Percentiles rank a stretch among this genome's conserved stretches.
phyloP scores from a whole-genome alignment of 225 moss, liverwort and hornwort species.

The Polytrichum commune region DNA sequence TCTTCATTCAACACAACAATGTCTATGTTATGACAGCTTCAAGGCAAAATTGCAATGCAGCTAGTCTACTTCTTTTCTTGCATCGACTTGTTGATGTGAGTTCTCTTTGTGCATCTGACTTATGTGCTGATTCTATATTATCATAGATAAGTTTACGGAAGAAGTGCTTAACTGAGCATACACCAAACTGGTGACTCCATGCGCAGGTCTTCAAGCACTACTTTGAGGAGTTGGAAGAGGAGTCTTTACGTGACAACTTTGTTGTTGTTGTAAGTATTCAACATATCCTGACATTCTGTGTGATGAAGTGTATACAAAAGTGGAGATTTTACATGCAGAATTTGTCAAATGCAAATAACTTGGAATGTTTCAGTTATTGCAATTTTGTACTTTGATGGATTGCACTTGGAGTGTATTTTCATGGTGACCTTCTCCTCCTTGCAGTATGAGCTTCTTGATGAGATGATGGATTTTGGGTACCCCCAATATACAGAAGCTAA shows the following conservation, averaged over 20 bases:
- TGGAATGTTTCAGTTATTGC: no score
- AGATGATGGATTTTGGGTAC: conserved; percentile 99
- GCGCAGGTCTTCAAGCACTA: conserved; percentile 97
- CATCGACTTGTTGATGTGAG: conserved; percentile 95
- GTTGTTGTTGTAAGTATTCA: conserved; percentile 91
- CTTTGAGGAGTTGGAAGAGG: conserved; percentile 98
- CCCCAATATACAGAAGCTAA: conserved; percentile 99
- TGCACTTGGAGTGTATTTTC: not conserved
- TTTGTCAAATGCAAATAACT: no score
- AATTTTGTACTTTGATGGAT: no score
- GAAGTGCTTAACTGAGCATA: not conserved
- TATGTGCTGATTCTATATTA: no score
- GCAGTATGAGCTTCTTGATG: conserved; percentile 98
- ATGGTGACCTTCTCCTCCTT: conserved; percentile 1
- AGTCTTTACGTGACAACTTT: conserved; percentile 98
- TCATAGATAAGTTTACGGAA: not conserved
- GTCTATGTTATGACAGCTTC: conserved; percentile 99
- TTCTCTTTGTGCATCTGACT: conserved; percentile 9
- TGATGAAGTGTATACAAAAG: no score
- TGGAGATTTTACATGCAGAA: no score
- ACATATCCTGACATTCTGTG: not conserved
- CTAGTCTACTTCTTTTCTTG: conserved; percentile 95
- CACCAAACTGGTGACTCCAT: conserved; percentile 3
- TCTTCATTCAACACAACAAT: conserved; percentile 98
- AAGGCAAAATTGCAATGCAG: conserved; percentile 97